Base-by-base conservation (phyloP, 108 stramenopile species). In the Cylindrotheca closterium region DNA sequence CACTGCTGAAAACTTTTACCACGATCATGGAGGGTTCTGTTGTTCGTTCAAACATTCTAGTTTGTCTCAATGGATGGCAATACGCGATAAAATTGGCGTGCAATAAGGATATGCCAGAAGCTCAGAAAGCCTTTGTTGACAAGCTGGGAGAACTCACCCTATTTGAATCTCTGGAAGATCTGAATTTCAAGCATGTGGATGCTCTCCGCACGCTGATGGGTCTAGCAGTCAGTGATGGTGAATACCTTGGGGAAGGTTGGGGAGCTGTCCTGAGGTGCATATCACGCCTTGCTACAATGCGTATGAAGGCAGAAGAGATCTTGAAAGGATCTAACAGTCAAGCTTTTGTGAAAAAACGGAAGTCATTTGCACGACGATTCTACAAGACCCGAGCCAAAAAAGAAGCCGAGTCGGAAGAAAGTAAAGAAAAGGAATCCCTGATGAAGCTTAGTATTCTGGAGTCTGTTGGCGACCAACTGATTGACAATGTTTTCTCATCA, bases 51-150 rank as follows among this genome's bases (percentile, higher is more conserved):
- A 88, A 25, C 94, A 93, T 68, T 91, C 89, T 27, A 82, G 86
- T 92, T 21, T 95, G 93, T 55, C 64, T 96, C 21, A 81, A 83
- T 51, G 97, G 94, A 23, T 93, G 96, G 61, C 76, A 75, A 30
- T 83, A 83, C 64, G 91, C 92, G 10, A 93, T 96, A 37, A 71
- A 85, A 37, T 87, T 86, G 21, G 93, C 95, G 24, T 89, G 93
- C 34, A 78, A 85, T 27, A 84, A 89, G 56, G 88, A 89, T 1
- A 89, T 92, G 49, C 72, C 81, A 8, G 80, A 80, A 0, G 97
- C 97, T 25, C 79, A 97, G n/a, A 85, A 93, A 69, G 83, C 97
- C 0, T 95, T 97, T 67, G 81, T 98, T 23, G 93, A 93, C 55
- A 79, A 97, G 59, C 80, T 89, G 55, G 93, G 96, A 45, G 95